Evolutionary conservation across 148 eudicot genomes (phyloP), one percentile per base, ranked within the genome.

Genomic region (Vaccinium macrocarpon): DNA sequence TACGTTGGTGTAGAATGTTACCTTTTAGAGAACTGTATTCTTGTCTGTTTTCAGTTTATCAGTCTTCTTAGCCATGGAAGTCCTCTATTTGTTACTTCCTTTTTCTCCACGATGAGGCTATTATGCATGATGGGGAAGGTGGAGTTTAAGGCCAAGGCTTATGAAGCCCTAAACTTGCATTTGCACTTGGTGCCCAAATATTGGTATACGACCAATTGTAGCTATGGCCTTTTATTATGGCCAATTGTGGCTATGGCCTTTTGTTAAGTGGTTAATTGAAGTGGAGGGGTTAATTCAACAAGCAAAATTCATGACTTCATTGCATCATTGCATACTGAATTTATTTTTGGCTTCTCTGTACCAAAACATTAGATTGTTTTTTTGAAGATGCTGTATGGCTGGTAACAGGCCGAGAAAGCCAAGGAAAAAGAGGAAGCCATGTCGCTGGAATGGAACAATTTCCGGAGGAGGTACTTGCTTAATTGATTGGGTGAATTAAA

Each of bases 331-430:
- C 35, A 35, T 25, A n/a, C 35, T 68, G 76, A 68, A 48, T 27
- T 62, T 25, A 19, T 53, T 64, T 81, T 82, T 25, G 62, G 71
- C 27, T 75, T 50, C 27, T 14, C 32, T 42, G 38, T 27, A 12
- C 35, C 10, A 78, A 78, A 55, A 29, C 55, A 5, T 27, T 56
- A 52, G 49, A 62, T 49, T 35, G 38, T 84, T 56, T 46, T 78
- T 68, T 56, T 85, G 42, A 86, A 86, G 52, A 55, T 61, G 74
- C 49, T 86, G 8, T 68, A 48, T 92, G 84, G 75, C 74, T 87
- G 53, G 66, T 73, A 42, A 87, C 89, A 97, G 99, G 98, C 99
- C 25, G 98, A 96, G 86, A 92, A 93, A 82, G 93, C 97, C 6
- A 96, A 91, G 91, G 99, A 96, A 84, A 92, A 89, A 84, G 96